Evolutionary conservation across 2,329 filamentous ascomycete genomes (phyloP).

Genomic region (Cytospora paraplurivora): DNA sequence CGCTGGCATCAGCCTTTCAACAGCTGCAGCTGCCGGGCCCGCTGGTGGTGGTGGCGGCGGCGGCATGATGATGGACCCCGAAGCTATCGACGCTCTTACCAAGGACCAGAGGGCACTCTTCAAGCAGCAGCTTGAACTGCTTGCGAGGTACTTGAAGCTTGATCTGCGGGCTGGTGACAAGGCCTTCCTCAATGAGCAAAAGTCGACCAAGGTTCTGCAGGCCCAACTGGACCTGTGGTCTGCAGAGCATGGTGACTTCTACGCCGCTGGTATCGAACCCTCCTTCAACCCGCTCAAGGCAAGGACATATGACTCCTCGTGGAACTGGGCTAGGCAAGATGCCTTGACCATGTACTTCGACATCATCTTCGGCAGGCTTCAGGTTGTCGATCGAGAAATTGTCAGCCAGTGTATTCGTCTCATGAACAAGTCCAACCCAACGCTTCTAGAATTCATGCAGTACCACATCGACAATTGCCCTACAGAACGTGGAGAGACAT

Average conservation of each 20-base stretch:
- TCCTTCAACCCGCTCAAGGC: conserved; percentile 93
- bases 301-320: conserved; percentile 94
- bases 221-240: conserved; percentile 94
- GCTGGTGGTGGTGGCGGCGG: conserved; percentile 69
- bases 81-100: conserved; percentile 92
- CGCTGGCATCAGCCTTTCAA: conserved; percentile 81
- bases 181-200: conserved; percentile 79
- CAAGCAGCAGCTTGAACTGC: conserved; percentile 96
- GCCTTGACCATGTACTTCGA: conserved; percentile 99
- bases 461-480: conserved; percentile 99
- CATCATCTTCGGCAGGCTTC: conserved; percentile 93
- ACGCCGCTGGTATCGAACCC: conserved; percentile 90
- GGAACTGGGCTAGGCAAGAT: conserved; percentile 99
- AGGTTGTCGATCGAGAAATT: conserved; percentile 94
- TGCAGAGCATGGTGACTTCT: conserved; percentile 94
- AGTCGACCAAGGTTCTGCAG: conserved; percentile 85
- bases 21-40: conserved; percentile 72
- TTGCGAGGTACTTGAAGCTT: conserved; percentile 95
- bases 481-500: conserved; percentile 94
- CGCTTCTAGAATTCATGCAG: conserved; percentile 97
- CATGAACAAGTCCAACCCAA: conserved; percentile 98
- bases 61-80: conserved; percentile 99
- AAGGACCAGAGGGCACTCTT: conserved; percentile 95
- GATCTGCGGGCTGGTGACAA: conserved; percentile 97
- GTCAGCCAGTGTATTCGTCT: conserved; percentile 98